phyloP scores from a whole-genome alignment of 129 eudicot genomes.

The Artemisia argyi region DNA sequence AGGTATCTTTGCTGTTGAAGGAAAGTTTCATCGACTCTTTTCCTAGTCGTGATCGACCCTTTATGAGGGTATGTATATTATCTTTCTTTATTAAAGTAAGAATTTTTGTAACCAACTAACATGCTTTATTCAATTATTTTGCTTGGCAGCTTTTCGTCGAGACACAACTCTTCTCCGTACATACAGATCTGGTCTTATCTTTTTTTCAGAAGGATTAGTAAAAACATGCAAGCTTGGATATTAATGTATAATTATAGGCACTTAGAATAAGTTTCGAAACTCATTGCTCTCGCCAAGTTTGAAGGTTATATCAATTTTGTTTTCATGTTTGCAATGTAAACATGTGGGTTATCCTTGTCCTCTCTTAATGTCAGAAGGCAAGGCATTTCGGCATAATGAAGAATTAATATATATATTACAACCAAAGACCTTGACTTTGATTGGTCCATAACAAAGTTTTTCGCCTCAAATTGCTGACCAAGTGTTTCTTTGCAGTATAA shows the following conservation, averaged over 20 bases:
- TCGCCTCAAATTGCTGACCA: constrained; percentile 8
- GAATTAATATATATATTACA: constrained; percentile 1
- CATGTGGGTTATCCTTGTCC: background rate
- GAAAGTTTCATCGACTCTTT: constrained; percentile 98
- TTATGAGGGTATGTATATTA: constrained; percentile 69
- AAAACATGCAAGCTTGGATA: constrained; percentile 26
- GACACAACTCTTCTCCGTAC: constrained; percentile 98
- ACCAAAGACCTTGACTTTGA: background rate
- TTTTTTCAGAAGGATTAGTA: constrained; percentile 92
- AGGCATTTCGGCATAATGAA: constrained; percentile 8
- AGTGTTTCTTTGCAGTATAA: constrained; percentile 8
- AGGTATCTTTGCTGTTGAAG: constrained; percentile 93
- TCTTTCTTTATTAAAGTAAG: background rate
- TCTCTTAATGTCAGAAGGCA: background rate
- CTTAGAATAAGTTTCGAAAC: constrained; percentile 30
- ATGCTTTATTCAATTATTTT: constrained; percentile 17
- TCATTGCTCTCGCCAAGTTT: constrained; percentile 17
- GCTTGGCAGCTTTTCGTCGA: constrained; percentile 73
- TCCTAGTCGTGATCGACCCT: constrained; percentile 84
- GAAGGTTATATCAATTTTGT: constrained; percentile 16
- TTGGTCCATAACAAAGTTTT: background rate
- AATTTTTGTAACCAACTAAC: constrained; percentile 20
- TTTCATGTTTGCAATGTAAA: constrained; percentile 12
- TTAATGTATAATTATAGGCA: constrained; percentile 32
- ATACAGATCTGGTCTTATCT: constrained; percentile 93